Base-by-base conservation (phyloP, 495 filamentous ascomycete species). In the Elasticomyces elasticus region DNA sequence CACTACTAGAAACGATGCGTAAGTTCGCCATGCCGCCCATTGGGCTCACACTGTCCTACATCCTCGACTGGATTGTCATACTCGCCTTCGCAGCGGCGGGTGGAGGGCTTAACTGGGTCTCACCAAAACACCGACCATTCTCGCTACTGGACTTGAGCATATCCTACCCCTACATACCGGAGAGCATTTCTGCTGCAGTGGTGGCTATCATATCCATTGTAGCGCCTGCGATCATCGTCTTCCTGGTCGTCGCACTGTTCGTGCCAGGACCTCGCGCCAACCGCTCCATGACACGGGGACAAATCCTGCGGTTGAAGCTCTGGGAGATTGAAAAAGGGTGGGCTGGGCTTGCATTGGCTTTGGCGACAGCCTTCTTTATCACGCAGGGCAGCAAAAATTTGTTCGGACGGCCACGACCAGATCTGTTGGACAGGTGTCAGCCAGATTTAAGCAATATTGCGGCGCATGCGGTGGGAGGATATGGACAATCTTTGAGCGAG, bases 361-460 rank as follows among this genome's bases (percentile, higher is more conserved):
- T 79, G 3, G 81, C 80, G 0, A 66, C 71, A 7, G 71, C 72
- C 0, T 82, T 77, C 61, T 72, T 80, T 60, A 65, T 84, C 28
- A 83, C 82, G 0, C 66, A 83, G 51, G 80, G 77, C 0, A 60
- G 81, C 63, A 87, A 87, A 67, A 75, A 77, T 38, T 54, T 86
- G 1, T 69, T 81, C 50, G 83, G 83, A 1, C 82, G 77, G 54
- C 82, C 82, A 1, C 64, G 83, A 11, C 83, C 83, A 9, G 81
- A 86, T 66, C 58, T 86, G 33, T 67, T 87, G 17, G 69, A 66
- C 15, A 73, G 81, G 1, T 87, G 83, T 59, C 63, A 80, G 46
- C 79, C 81, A 0, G 75, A 82, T 50, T 56, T 80, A 0, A 62
- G 54, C 1, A 63, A 69, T 12, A 66, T 80, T 11, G 62, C 64